Conservation (phyloP, 805 yeast species). For the Wickerhamiella domercqiae region DNA sequence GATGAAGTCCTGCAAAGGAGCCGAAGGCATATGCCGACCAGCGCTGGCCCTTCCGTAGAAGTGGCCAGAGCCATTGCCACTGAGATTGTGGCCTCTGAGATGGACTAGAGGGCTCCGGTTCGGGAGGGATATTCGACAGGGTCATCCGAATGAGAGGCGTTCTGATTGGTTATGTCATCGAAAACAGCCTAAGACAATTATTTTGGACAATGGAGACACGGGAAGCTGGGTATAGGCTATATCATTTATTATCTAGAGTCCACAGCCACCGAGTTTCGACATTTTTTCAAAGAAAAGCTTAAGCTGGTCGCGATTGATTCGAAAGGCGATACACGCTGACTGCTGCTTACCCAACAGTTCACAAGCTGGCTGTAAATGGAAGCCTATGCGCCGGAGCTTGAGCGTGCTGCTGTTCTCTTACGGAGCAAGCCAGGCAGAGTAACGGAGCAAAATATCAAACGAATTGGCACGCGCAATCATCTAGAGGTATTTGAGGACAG, state of each 20-base stretch:
- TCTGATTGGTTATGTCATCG: too few relatives aligned
- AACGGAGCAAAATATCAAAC: slow-evolving; percentile 23
- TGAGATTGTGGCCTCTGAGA: neutral
- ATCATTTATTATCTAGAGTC: too few relatives aligned
- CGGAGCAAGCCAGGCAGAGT: slow-evolving; percentile 24
- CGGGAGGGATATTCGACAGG: too few relatives aligned
- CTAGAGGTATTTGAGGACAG: slow-evolving; percentile 22
- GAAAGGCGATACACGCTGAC: too few relatives aligned
- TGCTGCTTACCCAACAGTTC: neutral
- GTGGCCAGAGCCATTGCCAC: slow-evolving; percentile 1
- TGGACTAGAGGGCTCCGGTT: too few relatives aligned
- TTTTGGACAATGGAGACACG: too few relatives aligned
- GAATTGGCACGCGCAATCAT: slow-evolving; percentile 21
- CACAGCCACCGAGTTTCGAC: too few relatives aligned
- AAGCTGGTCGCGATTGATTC: too few relatives aligned
- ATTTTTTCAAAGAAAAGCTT: too few relatives aligned
- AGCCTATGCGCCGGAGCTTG: slow-evolving; percentile 16
- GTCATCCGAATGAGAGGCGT: too few relatives aligned
- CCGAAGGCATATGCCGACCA: slow-evolving; percentile 46
- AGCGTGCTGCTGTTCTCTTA: slow-evolving; percentile 16
- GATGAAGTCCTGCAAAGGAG: slow-evolving; percentile 43
- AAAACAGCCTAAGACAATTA: too few relatives aligned
- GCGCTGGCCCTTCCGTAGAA: slow-evolving; percentile 30
- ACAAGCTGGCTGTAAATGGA: slow-evolving; percentile 8
- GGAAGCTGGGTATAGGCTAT: too few relatives aligned